A percentile compares a stretch with the other conserved stretches of the same genome.
These are phyloP conservation scores for Straminergon stramineum DNA, from an alignment of 225 moss, liverwort and hornwort genomes.

Conservation along the genomic window DNA sequence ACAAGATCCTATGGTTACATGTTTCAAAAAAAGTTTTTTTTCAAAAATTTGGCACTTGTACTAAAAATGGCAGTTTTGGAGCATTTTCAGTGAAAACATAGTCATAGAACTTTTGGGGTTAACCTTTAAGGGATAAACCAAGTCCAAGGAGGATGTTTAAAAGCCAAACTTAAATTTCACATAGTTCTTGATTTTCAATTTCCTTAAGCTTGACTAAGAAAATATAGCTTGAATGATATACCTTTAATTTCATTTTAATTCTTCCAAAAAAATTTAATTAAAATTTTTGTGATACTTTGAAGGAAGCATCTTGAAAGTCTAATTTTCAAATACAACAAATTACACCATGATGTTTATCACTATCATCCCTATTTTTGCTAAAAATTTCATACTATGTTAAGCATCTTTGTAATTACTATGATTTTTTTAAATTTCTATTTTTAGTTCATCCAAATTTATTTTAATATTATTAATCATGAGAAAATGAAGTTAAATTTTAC, in stretches of 20 bases:
- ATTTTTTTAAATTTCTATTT: background rate
- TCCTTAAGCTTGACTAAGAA: background rate
- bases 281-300: background rate
- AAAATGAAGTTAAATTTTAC: background rate
- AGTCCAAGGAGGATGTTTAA: too few species aligned
- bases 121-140: too few species aligned
- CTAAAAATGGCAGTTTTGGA: too few species aligned
- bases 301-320: background rate
- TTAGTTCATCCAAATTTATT: background rate
- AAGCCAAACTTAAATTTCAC: too few species aligned
- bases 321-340: background rate
- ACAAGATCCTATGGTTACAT: too few species aligned
- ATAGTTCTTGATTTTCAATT: too few species aligned
- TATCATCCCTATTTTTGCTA: background rate
- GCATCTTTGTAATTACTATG: accelerated
- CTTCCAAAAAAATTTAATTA: background rate
- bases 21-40: too few species aligned
- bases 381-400: background rate
- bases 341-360: background rate
- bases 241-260: background rate
- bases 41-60: too few species aligned
- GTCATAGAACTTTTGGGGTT: too few species aligned
- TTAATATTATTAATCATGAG: background rate
- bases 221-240: background rate
- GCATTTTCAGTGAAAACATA: too few species aligned